These are phyloP conservation scores for Pythium apleroticum DNA, from an alignment of 352 stramenopile genomes.

Conservation along the genomic window DNA sequence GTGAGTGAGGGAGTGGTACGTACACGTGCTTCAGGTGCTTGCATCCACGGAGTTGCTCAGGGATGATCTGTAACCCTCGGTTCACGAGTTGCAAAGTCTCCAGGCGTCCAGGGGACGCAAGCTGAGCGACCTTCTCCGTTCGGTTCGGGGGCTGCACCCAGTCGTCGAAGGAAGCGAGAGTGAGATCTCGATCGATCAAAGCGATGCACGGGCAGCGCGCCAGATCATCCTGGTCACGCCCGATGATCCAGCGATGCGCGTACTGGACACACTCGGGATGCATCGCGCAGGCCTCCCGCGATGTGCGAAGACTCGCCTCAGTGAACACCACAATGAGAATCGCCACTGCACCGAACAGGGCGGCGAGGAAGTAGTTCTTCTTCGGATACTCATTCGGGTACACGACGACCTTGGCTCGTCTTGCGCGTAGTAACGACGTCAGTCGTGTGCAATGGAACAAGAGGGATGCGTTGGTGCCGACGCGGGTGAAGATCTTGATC, in stretches of 20 bases:
- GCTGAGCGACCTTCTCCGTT: constrained; percentile 2
- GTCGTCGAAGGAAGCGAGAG: neutral
- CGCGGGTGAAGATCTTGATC: too few relatives aligned
- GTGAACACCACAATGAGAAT: neutral
- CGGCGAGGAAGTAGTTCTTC: too few relatives aligned
- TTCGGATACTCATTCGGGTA: too few relatives aligned
- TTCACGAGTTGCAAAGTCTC: neutral
- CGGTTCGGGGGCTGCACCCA: neutral
- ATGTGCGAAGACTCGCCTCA: neutral
- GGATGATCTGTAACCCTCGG: neutral
- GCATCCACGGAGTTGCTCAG: neutral
- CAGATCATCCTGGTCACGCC: neutral
- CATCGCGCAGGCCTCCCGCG: neutral
- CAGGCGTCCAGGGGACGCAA: neutral
- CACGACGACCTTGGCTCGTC: too few relatives aligned
- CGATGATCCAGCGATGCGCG: neutral
- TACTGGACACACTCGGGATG: constrained; percentile 7
- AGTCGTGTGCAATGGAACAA: too few relatives aligned
- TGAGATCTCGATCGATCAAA: constrained; percentile 7
- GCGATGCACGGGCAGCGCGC: constrained; percentile 8
- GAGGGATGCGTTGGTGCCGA: too few relatives aligned
- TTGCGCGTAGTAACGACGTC: too few relatives aligned
- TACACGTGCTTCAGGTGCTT: constrained; percentile 4
- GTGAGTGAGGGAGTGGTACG: neutral
- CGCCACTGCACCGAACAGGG: neutral